Evolutionary conservation across 768 basidiomycete species (phyloP), one percentile per base, ranked within the genome.

Genomic region (Trametes cingulata): DNA sequence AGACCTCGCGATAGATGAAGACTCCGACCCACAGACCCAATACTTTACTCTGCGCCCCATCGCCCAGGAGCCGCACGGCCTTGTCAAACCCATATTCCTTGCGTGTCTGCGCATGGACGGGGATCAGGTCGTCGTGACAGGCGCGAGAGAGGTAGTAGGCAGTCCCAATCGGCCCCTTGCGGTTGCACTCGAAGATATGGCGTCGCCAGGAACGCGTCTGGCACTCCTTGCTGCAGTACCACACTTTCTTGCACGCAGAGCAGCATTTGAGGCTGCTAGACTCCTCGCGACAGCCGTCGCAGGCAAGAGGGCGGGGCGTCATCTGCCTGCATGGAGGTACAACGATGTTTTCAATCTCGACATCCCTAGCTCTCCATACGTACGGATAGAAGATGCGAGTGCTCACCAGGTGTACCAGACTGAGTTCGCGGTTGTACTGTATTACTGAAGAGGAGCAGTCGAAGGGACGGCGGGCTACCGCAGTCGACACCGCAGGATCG

Each of bases 1-100:
- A 58, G 0, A 54, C 58, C 6, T 68, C 47, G 20, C n/a, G 42
- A 29, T n/a, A 8, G 13, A 56, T 15, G 8, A 76, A 63, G 6
- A 77, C 63, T 6, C 71, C 74, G 7, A 65, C 65, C 27, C 76
- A 77, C 22, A 78, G 56, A 8, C 73, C 76, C 8, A 76, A 55
- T 10, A 77, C 65, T 10, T 66, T 68, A 7, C 9, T 49, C 29
- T 49, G 27, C 17, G 43, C 37, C 39, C 2, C 2, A 25, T 52
- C 60, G 3, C 69, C 62, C 20, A 62, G 49, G 1, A 53, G 15
- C 3, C 63, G 58, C 17, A 66, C 39, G 1, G 68, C 69, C 12
- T 66, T 65, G 3, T 51, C 39, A 45, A 78, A 77, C 3, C 77
- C 76, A 51, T 72, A 78, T 52, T 77, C 75, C 22, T 62, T 33